Percentiles rank a stretch among this genome's conserved stretches.
Conservation (phyloP, 1,139 yeast species). For the Taphrina flavorubra region DNA sequence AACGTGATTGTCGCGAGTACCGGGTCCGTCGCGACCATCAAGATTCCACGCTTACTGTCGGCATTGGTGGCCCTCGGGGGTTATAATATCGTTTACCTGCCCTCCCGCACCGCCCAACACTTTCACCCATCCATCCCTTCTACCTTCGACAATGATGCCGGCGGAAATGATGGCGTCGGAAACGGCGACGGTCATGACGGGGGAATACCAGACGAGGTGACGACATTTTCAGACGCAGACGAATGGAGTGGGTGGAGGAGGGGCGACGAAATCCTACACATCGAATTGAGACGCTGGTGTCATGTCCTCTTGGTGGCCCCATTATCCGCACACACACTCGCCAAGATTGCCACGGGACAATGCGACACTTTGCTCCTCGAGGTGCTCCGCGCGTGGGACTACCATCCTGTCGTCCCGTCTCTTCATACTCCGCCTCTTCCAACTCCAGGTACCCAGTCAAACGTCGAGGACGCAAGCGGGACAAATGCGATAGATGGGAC, state of each 20-base stretch:
- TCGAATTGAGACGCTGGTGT: constrained; percentile 93
- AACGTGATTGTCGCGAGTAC: constrained; percentile 86
- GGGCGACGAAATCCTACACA: constrained; percentile 76
- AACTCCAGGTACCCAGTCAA: no score
- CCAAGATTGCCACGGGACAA: constrained; percentile 87
- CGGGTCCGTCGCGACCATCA: constrained; percentile 95
- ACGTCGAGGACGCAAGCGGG: not conserved
- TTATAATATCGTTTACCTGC: constrained; percentile 67
- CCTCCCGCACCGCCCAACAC: constrained; percentile 70
- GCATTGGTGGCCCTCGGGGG: not conserved
- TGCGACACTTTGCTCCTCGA: constrained; percentile 85
- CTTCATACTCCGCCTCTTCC: constrained; percentile 50
- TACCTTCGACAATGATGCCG: no score
- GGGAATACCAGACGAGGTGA: constrained; percentile 68
- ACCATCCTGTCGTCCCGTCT: constrained; percentile 49
- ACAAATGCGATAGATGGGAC: not conserved
- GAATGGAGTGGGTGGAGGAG: constrained; percentile 69
- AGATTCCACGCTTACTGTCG: constrained; percentile 61
- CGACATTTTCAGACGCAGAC: constrained; percentile 92
- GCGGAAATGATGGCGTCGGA: constrained; percentile 58
- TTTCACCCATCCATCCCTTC: constrained; percentile 56
- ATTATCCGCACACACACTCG: constrained; percentile 87
- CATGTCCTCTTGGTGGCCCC: constrained; percentile 91
- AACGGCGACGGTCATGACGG: constrained; percentile 49
- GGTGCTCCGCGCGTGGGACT: constrained; percentile 89